A percentile compares a stretch with the other conserved stretches of the same genome.
These are phyloP conservation scores for Dalechampia spathulata DNA, from an alignment of 441 rosid species.

Conservation along the genomic window DNA sequence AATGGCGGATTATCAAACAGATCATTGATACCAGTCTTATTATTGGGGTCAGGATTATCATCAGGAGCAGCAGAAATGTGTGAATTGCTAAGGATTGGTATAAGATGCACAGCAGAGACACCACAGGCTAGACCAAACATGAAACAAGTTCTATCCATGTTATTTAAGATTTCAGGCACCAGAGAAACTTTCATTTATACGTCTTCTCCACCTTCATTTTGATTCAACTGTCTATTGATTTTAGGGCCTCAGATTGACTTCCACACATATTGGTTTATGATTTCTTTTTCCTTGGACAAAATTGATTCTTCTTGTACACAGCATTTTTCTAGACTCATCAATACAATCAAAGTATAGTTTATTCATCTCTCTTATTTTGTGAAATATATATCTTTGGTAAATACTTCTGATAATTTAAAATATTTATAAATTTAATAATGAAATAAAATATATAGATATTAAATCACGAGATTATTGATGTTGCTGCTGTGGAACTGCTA, in stretches of 20 bases:
- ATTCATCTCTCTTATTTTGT: background rate
- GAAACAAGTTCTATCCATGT: slow-evolving; percentile 73
- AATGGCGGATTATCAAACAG: slow-evolving; percentile 20
- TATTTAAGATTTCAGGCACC: slow-evolving; percentile 35
- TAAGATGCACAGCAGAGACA: slow-evolving; percentile 62
- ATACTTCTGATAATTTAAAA: too few relatives aligned
- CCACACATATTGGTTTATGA: too few relatives aligned
- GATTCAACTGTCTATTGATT: slow-evolving; percentile 25
- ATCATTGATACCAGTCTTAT: slow-evolving; percentile 28
- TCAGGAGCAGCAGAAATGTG: slow-evolving; percentile 61
- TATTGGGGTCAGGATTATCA: slow-evolving; percentile 51
- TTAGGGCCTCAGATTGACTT: too few relatives aligned
- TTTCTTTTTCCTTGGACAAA: too few relatives aligned
- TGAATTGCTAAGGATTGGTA: slow-evolving; percentile 55
- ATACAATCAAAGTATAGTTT: background rate
- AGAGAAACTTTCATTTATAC: slow-evolving; percentile 24
- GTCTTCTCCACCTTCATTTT: slow-evolving; percentile 22
- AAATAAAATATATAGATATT: too few relatives aligned
- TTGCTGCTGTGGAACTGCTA: too few relatives aligned
- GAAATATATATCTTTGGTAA: too few relatives aligned
- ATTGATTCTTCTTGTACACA: slow-evolving; percentile 36
- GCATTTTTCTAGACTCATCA: background rate
- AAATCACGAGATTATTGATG: too few relatives aligned
- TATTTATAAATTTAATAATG: too few relatives aligned
- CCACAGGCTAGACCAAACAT: slow-evolving; percentile 84